These are phyloP conservation scores for Syzygium grande DNA, from an alignment of 345 rosid genomes.

Conservation along the genomic window DNA sequence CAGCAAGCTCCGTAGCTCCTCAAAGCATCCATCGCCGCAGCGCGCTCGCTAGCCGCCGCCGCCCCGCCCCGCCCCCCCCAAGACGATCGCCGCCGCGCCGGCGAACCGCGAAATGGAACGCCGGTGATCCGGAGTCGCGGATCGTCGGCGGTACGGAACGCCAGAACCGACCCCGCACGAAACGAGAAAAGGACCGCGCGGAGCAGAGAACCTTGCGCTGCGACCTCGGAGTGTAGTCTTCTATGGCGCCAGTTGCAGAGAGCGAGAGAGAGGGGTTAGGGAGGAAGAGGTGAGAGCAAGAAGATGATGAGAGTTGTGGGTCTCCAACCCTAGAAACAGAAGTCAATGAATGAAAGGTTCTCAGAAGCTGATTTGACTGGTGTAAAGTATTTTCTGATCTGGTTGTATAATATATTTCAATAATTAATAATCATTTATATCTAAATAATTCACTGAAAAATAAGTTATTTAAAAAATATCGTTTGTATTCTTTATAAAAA, in stretches of 20 bases:
- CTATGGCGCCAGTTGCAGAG: neutral
- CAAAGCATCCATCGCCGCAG: constrained; percentile 26
- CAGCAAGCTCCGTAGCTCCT: constrained; percentile 26
- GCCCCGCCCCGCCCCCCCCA: too few relatives aligned
- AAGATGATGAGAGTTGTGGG: neutral
- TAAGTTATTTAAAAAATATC: too few relatives aligned
- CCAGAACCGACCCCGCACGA: neutral
- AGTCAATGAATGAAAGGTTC: too few relatives aligned
- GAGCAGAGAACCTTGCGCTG: neutral
- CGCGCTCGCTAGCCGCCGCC: neutral
- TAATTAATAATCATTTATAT: too few relatives aligned
- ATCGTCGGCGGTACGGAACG: neutral
- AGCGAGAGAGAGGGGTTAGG: neutral
- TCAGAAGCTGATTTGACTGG: too few relatives aligned
- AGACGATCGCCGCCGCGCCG: neutral
- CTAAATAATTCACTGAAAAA: too few relatives aligned
- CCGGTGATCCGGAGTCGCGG: neutral
- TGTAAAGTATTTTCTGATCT: too few relatives aligned
- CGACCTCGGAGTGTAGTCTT: neutral
- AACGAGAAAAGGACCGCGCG: neutral
- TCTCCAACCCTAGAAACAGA: neutral
- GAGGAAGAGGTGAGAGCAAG: neutral
- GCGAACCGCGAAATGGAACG: neutral
- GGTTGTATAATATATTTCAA: too few relatives aligned
- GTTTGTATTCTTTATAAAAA: too few relatives aligned